These are phyloP conservation scores for Silene noctiflora DNA, from an alignment of 179 eudicot species.

Conservation along the genomic window DNA sequence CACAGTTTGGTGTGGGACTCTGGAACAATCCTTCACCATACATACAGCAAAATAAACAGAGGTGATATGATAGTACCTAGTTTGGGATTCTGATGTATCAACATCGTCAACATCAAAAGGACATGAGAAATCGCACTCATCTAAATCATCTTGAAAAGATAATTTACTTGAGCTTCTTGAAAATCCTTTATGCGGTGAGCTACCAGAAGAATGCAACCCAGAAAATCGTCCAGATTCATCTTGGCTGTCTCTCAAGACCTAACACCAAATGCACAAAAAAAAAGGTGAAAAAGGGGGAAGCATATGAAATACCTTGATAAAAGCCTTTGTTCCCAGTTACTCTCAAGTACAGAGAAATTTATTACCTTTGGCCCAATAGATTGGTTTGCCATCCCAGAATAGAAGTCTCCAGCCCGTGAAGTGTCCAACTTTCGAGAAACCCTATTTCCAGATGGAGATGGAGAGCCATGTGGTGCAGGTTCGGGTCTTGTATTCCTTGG, in stretches of 20 bases:
- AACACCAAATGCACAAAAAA: conserved; percentile 21
- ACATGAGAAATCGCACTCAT: conserved; percentile 66
- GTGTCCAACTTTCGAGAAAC: conserved; percentile 52
- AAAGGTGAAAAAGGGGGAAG: conserved; percentile 23
- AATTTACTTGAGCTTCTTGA: conserved; percentile 77
- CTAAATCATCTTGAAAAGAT: conserved; percentile 32
- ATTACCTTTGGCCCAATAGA: conserved; percentile 68
- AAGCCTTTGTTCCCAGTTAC: background rate
- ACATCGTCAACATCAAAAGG: conserved; percentile 97
- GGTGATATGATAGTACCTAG: conserved; percentile 49
- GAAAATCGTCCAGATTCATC: conserved; percentile 92
- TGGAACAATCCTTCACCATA: background rate
- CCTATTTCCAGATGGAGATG: conserved; percentile 65
- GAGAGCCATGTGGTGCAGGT: conserved; percentile 64
- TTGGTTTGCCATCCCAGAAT: conserved; percentile 39
- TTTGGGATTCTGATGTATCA: conserved; percentile 62
- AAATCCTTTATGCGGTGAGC: conserved; percentile 76
- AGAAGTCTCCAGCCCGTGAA: conserved; percentile 53
- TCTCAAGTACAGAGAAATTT: background rate
- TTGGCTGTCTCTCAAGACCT: conserved; percentile 67
- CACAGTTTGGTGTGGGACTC: background rate
- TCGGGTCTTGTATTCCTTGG: conserved; percentile 59
- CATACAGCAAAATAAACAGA: conserved; percentile 16
- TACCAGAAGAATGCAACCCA: conserved; percentile 80
- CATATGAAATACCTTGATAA: background rate